Conservation (phyloP, 1,284 basidiomycete species). For the Malassezia japonica region DNA sequence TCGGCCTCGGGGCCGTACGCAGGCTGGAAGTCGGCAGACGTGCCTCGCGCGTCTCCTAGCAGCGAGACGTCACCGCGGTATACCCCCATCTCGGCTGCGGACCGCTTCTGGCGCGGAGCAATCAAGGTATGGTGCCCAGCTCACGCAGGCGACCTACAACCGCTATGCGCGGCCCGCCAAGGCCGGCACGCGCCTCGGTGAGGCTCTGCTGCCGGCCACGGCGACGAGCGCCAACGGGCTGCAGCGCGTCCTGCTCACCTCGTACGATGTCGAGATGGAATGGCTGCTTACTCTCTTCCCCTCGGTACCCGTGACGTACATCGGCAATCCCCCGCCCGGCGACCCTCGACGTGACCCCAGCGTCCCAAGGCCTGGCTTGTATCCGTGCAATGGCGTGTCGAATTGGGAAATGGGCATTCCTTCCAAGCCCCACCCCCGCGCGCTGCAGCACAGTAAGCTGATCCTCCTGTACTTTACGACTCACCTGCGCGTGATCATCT, state of each 20-base stretch:
- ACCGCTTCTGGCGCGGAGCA: constrained; percentile 36
- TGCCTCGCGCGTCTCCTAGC: no score
- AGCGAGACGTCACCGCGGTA: constrained; percentile 2
- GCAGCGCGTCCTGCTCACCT: constrained; percentile 27
- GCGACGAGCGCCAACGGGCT: constrained; percentile 18
- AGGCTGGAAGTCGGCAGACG: no score
- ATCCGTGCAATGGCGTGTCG: constrained; percentile 18
- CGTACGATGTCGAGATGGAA: constrained; percentile 34
- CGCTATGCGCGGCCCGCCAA: constrained; percentile 13
- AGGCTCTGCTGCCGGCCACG: constrained; percentile 30
- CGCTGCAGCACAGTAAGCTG: constrained; percentile 39
- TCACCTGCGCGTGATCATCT: constrained; percentile 28
- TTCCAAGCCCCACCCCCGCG: constrained; percentile 22
- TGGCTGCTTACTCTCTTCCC: constrained; percentile 38
- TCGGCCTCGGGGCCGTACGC: no score
- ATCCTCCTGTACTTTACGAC: constrained; percentile 28
- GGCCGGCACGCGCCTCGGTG: constrained; percentile 20
- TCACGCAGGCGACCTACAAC: constrained; percentile 26
- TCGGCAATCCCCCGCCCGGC: constrained; percentile 25
- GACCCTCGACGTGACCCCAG: constrained; percentile 18
- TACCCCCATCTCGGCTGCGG: constrained; percentile 15
- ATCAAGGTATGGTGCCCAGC: constrained; percentile 21
- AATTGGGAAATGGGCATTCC: constrained; percentile 31
- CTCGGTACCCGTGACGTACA: constrained; percentile 26
- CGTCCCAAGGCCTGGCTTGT: constrained; percentile 21